Conservation (phyloP, 192 early-diverging fungal species). For the Chytriomyces confervae region DNA sequence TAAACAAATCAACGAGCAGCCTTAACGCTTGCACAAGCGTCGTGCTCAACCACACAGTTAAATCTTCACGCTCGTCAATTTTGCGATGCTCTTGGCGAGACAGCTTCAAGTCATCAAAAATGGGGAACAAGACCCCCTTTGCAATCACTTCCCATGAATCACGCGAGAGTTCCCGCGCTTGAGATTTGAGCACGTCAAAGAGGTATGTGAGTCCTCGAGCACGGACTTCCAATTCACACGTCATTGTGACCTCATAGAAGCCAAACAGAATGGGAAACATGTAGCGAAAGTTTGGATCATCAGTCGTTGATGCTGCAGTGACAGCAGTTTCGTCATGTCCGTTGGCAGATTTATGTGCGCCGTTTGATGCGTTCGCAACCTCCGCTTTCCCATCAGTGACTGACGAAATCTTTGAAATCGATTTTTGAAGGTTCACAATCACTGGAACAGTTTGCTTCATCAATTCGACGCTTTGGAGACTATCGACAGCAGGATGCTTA, state of each 20-base stretch:
- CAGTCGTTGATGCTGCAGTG: slow-evolving; percentile 20
- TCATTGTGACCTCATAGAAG: slow-evolving; percentile 88
- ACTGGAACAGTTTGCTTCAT: slow-evolving; percentile 51
- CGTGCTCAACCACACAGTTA: slow-evolving; percentile 93
- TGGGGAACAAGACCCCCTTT: slow-evolving; percentile 86
- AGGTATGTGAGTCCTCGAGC: slow-evolving; percentile 82
- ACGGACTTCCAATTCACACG: slow-evolving; percentile 88
- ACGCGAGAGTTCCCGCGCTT: slow-evolving; percentile 72
- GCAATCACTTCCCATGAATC: slow-evolving; percentile 84
- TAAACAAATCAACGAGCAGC: slow-evolving; percentile 83
- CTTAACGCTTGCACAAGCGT: slow-evolving; percentile 92
- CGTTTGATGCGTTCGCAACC: not conserved
- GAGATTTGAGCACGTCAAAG: slow-evolving; percentile 79
- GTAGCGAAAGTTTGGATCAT: slow-evolving; percentile 56
- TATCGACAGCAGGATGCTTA: slow-evolving; percentile 12
- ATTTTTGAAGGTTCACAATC: slow-evolving; percentile 34
- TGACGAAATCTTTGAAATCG: not conserved
- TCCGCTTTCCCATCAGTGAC: not conserved
- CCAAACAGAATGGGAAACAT: slow-evolving; percentile 90
- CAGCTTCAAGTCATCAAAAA: slow-evolving; percentile 84
- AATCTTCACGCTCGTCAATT: slow-evolving; percentile 81
- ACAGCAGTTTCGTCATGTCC: not conserved
- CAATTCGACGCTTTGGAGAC: slow-evolving; percentile 60
- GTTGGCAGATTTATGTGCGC: not conserved
- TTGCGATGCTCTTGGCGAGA: slow-evolving; percentile 58